Percentiles rank a stretch among this genome's conserved stretches.
Evolutionary conservation across 495 filamentous ascomycete genomes (phyloP).

Genomic region (Amphirosellinia nigrospora): DNA sequence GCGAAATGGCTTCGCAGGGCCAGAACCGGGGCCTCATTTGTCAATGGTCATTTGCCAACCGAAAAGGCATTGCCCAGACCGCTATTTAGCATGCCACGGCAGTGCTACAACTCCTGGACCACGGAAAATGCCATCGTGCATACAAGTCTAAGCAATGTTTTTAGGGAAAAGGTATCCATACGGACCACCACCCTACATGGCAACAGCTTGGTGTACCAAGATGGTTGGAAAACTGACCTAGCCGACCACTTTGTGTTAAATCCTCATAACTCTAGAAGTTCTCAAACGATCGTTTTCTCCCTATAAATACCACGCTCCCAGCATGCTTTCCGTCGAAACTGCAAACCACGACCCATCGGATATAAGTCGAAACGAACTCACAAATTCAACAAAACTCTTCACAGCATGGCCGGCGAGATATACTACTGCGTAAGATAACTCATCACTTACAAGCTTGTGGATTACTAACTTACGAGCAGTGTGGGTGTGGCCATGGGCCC

Average conservation of each 20-base stretch:
- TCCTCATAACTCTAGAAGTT: too few relatives aligned
- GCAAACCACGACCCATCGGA: neutral
- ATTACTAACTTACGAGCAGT: neutral
- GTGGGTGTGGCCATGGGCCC: slow-evolving; percentile 7
- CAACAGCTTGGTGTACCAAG: neutral
- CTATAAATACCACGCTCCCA: neutral
- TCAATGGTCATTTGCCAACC: neutral
- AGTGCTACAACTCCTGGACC: neutral
- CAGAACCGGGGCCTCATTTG: neutral
- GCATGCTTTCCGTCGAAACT: neutral
- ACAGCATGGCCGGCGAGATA: neutral
- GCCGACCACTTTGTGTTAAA: neutral
- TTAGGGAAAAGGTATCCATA: neutral
- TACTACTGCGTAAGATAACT: neutral
- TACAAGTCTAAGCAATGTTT: neutral
- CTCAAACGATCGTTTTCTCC: too few relatives aligned
- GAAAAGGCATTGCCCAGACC: neutral
- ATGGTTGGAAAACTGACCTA: neutral
- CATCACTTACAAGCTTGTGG: neutral
- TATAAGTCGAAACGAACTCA: neutral
- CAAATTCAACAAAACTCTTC: neutral
- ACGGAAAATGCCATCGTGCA: neutral
- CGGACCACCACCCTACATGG: neutral
- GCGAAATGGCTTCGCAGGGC: neutral
- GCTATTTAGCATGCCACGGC: neutral